Base-by-base conservation (phyloP, 768 basidiomycete genomes). In the Lactarius vividus region DNA sequence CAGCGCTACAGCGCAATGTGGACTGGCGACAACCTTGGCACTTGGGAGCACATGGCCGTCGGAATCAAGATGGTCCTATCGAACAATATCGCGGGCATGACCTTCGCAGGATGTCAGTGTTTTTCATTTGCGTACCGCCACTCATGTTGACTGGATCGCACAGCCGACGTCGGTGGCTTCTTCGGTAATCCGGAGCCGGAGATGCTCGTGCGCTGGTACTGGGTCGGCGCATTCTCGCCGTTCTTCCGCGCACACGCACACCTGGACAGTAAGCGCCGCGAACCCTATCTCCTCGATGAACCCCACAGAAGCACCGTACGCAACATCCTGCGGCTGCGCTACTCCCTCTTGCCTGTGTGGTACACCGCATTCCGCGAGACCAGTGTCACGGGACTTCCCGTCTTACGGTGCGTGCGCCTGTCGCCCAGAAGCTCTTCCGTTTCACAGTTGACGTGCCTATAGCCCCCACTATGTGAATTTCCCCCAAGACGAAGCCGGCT, bases 181-280 rank as follows among this genome's bases (percentile, higher is more conserved):
- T 98, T 98, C 73, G 96, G 96, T 20, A 96, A 98, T 76, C 96
- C 97, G 0, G 87, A 89, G 54, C 83, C 90, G 0, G 97, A 98
- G 73, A 94, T 98, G 87, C 86, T 99, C 39, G 88, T 95, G 10
- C 83, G 97, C 57, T 99, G 96, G 96, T 98, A 99, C 71, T 94
- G 92, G 78, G 91, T 96, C 58, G 97, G 97, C 29, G 85, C 87
- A 1, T 96, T 98, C 77, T 88, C 88, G 60, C 96, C 97, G 7
- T 99, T 99, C 86, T 96, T 98, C 88, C 86, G 97, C 65, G 97
- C 96, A 1, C 97, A 99, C 76, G 96, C 96, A 13, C 96, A 98
- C 75, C 88, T 98, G 72, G 96, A 99, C 75, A 96, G 96, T 33
- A 98, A 98, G 79, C 88, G 97, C 52, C 88, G 97, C 46, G 97